Evolutionary conservation across 2,329 filamentous ascomycete species (phyloP), one percentile per base, ranked within the genome.

Genomic region (Sporothrix sp.): DNA sequence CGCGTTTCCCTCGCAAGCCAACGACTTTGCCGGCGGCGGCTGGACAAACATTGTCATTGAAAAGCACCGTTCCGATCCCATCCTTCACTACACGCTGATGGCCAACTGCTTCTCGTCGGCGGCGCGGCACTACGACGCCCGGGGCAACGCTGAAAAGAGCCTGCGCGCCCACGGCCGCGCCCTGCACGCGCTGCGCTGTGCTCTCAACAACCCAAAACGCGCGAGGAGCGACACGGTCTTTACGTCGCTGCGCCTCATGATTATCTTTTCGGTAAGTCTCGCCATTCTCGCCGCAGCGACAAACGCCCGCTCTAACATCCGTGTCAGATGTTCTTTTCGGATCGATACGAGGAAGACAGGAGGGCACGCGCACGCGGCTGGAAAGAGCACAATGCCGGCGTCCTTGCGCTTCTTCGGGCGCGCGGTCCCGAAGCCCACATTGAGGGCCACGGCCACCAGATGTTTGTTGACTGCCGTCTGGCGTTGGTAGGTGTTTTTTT

Each of bases 391-490:
- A 57, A 52, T 35, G 27, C 36, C 4, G 57, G 57, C 32, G 53
- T 57, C 10, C 46, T 56, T 1, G 57, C 56, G 3, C 44, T 58
- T 10, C 47, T 58, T 2, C 48, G 27, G 7, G 52, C 54, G 8
- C 53, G 57, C 1, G 50, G 53, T 1, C 57, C 57, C 4, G 49
- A 56, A 8, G 57, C 52, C 14, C 56, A 58, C 35, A 36, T 57
- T 3, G 3, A 16, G 1, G 57, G 57, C 32, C 23, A 57, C 28
- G 57, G 55, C 8, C 57, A 58, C 16, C 54, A 55, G 25, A 54
- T 58, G 54, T 57, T 58, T 53, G 52, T 56, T 13, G 57, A 58
- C 46, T 57, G 52, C 21, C 57, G 57, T 8, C 36, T 58, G 4
- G 20, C 57, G 3, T 33, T 58, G 35, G 54, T 55, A 45, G 10